Evolutionary conservation across 768 basidiomycete genomes (phyloP), one percentile per base, ranked within the genome.

Genomic region (Collybia sordida): DNA sequence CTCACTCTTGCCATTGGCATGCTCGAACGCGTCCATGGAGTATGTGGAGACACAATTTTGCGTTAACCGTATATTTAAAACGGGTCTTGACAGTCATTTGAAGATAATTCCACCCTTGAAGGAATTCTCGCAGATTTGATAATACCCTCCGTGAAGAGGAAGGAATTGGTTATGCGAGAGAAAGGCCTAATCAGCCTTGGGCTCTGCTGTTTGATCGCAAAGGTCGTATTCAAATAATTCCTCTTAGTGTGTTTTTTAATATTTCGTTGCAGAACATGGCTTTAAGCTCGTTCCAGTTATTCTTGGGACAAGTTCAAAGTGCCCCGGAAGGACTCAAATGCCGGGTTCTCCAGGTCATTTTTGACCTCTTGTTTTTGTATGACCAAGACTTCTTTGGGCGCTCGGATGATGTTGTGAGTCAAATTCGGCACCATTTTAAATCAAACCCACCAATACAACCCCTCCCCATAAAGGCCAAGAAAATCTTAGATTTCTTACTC

Each of bases 301-400:
- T 98, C 72, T 57, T 93, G 2, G 80, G 83, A 35, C 93, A 95
- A 66, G 80, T 92, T 0, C 83, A 90, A 58, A 75, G 78, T 22
- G 83, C 88, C 1, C 86, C 91, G 2, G 85, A 86, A 45, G 79
- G 86, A 14, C 77, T 97, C 51, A 87, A 86, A 66, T 68, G 88
- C 24, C 84, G 86, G 51, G 84, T 93, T 1, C 71, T 97, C 36
- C 88, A 94, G 61, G 82, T 94, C 45, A 74, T 97, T 14, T 93
- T 98, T 60, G 96, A 98, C 64, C 71, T 97, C 46, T 67, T 98
- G 57, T 85, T 97, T 77, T 84, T 96, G 47, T 91, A 98, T 57
- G 93, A 94, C 52, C 75, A 79, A 40, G 86, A 88, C 49, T 89
- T 93, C 64, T 74, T 90, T 53, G 77, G 77, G 21, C 71, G 75